phyloP scores from a whole-genome alignment of 2,329 filamentous ascomycete genomes.

The Drechslerella dactyloides region DNA sequence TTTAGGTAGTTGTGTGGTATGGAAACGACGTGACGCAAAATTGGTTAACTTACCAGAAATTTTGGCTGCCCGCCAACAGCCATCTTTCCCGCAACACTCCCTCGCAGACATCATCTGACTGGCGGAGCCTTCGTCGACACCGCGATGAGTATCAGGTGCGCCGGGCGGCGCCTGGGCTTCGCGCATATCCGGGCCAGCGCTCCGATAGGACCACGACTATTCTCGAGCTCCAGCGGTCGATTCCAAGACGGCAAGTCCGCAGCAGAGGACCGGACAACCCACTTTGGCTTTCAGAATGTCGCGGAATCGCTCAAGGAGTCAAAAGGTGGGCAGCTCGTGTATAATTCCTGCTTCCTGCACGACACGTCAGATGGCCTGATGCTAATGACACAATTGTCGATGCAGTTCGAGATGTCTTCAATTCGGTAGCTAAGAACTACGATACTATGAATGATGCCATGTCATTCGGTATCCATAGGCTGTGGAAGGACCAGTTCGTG shows the following conservation, averaged over 20 bases:
- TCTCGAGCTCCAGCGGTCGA: slow-evolving; percentile 22
- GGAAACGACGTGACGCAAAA: slow-evolving; percentile 43
- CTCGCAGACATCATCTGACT: slow-evolving; percentile 16
- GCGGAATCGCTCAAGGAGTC: slow-evolving; percentile 78
- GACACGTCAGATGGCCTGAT: not conserved
- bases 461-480: slow-evolving; percentile 93
- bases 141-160: slow-evolving; percentile 44
- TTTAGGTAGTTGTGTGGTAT: slow-evolving; percentile 25
- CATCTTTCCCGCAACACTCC: slow-evolving; percentile 3
- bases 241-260: slow-evolving; percentile 30
- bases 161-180: slow-evolving; percentile 21
- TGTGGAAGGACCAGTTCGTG: slow-evolving; percentile 98
- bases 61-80: slow-evolving; percentile 35
- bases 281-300: slow-evolving; percentile 89
- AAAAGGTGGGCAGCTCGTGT: slow-evolving; percentile 61
- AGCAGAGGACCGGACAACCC: slow-evolving; percentile 63
- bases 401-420: slow-evolving; percentile 83
- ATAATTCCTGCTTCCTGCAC: slow-evolving; percentile 5
- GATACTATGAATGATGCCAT: slow-evolving; percentile 99
- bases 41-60: slow-evolving; percentile 20
- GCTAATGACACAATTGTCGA: not conserved
- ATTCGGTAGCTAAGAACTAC: slow-evolving; percentile 90
- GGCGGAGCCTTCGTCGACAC: slow-evolving; percentile 10
- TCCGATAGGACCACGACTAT: slow-evolving; percentile 27
- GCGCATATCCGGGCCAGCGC: slow-evolving; percentile 15